Conservation (phyloP, 1,139 yeast genomes). For the Entelexis sorbosivorans region DNA sequence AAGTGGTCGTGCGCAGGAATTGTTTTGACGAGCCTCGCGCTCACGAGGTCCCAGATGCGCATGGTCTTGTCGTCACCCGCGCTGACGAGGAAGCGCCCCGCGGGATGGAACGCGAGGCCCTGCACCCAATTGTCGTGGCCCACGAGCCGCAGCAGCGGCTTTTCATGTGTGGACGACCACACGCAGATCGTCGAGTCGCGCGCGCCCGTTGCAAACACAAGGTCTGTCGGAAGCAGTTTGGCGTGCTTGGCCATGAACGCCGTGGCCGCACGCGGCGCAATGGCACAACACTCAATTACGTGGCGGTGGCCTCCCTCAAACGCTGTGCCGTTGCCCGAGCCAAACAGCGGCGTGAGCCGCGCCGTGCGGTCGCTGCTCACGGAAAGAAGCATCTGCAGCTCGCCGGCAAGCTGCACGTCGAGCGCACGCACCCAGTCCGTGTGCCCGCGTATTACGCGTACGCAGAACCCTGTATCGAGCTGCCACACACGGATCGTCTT, state of each 20-base stretch:
- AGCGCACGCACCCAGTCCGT: slow-evolving; percentile 80
- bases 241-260: slow-evolving; percentile 42
- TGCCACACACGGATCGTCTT: slow-evolving; percentile 70
- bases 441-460: slow-evolving; percentile 58
- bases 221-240: slow-evolving; percentile 17
- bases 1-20: slow-evolving; percentile 63
- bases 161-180: slow-evolving; percentile 57
- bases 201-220: slow-evolving; percentile 57
- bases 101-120: slow-evolving; percentile 59
- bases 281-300: slow-evolving; percentile 64
- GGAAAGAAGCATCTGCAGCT: slow-evolving; percentile 53
- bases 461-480: slow-evolving; percentile 53
- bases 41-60: slow-evolving; percentile 66
- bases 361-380: slow-evolving; percentile 77
- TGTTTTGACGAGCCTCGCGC: slow-evolving; percentile 43
- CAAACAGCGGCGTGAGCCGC: slow-evolving; percentile 34
- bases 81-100: slow-evolving; percentile 57
- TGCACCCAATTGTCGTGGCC: slow-evolving; percentile 91
- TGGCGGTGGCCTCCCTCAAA: slow-evolving; percentile 69
- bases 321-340: slow-evolving; percentile 51
- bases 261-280: slow-evolving; percentile 50
- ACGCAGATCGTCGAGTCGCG: slow-evolving; percentile 66
- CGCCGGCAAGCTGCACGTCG: slow-evolving; percentile 19
- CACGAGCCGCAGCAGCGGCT: slow-evolving; percentile 41
- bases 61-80: slow-evolving; percentile 67